These are phyloP conservation scores for Tricholoma matsutake DNA, from an alignment of 768 basidiomycete genomes.

Conservation along the genomic window DNA sequence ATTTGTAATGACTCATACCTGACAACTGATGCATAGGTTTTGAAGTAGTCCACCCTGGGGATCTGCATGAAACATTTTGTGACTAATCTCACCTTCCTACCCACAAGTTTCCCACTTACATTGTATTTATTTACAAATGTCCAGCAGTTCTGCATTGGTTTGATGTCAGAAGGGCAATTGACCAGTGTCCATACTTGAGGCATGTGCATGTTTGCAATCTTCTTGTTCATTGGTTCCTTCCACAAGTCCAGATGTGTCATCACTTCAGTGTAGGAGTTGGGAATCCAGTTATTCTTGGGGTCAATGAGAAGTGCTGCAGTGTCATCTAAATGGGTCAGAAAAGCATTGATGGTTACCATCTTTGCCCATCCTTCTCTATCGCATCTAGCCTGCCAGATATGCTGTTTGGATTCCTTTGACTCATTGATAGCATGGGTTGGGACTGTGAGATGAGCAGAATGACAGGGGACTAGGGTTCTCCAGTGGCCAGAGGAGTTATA, in stretches of 20 bases:
- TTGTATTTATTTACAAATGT: slow-evolving; percentile 28
- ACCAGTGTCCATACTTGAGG: too few species aligned
- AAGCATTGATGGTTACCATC: too few species aligned
- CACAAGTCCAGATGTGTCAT: too few species aligned
- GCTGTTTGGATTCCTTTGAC: slow-evolving; percentile 7
- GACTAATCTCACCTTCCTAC: slow-evolving; percentile 21
- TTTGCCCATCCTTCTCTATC: not conserved
- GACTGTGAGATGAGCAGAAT: not conserved
- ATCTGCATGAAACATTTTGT: slow-evolving; percentile 1
- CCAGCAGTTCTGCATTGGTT: too few species aligned
- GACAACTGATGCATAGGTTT: slow-evolving; percentile 10
- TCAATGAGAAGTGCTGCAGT: not conserved
- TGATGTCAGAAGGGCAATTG: too few species aligned
- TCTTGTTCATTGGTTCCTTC: not conserved
- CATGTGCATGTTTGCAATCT: too few species aligned
- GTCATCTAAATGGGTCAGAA: not conserved
- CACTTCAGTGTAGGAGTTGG: too few species aligned
- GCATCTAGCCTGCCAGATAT: not conserved
- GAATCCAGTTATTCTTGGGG: not conserved
- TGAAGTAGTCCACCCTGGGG: slow-evolving; percentile 27
- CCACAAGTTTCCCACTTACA: slow-evolving; percentile 19
- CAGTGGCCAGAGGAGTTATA: not conserved
- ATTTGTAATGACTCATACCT: slow-evolving; percentile 11
- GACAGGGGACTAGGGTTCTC: not conserved
- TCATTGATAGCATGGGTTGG: slow-evolving; percentile 9